Evolutionary conservation across 805 yeast species (phyloP), one percentile per base, ranked within the genome.

Genomic region (Wickerhamomyces chambardii): DNA sequence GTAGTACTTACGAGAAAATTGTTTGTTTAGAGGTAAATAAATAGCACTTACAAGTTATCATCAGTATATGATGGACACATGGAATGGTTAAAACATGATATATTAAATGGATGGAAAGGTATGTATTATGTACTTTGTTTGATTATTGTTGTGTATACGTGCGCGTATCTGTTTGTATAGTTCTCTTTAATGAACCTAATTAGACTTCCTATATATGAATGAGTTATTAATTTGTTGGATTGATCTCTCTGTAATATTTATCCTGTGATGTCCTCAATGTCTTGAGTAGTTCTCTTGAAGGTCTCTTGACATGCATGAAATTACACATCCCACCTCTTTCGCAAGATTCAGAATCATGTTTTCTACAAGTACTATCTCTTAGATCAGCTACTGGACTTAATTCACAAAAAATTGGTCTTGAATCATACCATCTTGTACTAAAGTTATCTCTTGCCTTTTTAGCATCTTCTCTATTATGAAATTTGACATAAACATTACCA

Each of bases 311-410:
- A 55, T 89, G 97, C 72, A 86, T 81, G 56, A 84, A 87, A 56
- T 89, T 89, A 58, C 97, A 89, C 48, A 73, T 70, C 24, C 78
- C 83, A 2, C 87, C 90, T 51, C 97, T 69, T n/a, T 68, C 71
- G 52, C 97, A 89, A 12, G 60, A 61, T 17, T 66, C 58, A 2
- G 64, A 57, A 28, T 78, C 84, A 49, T 80, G 79, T 30, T 81
- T 81, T 29, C 84, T 65, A 51, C 97, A 89, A 36, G 74, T 67
- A 11, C 94, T 82, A 36, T 80, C 92, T 31, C 68, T 63, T 45
- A 84, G 74, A 48, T 70, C 76, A 4, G 68, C 57, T 15, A 84
- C 89, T 12, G 95, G 92, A 17, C 85, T 73, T 19, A 84, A 62
- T 47, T 84, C 92, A 49, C 85, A 75, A 53, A 76, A 82, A 0